Base-by-base conservation (phyloP, 2,329 filamentous ascomycete species). In the Penicillium concentricum region DNA sequence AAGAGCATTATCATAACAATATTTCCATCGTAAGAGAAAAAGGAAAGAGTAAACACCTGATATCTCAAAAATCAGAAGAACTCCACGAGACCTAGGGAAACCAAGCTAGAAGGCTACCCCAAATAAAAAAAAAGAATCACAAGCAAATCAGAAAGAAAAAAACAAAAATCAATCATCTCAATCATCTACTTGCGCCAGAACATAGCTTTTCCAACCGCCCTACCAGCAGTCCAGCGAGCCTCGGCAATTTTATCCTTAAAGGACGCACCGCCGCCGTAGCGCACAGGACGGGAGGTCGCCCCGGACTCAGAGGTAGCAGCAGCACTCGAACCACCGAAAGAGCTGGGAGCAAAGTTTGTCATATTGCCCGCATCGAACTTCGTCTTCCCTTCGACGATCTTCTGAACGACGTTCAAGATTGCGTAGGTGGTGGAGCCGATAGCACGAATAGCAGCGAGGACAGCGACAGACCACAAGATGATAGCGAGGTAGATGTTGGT, bases 401-500 rank as follows among this genome's bases (percentile, higher is more conserved):
- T 88, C 71, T 96, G 93, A 54, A 99, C 78, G 34, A 87, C 79
- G 70, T 95, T 93, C 69, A 97, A 87, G 57, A 97, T 74, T 2
- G 90, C 87, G 77, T 95, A 99, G 0, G 90, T 84, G 0, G 87
- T 87, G 10, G 84, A 88, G 0, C 94, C 94, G 2, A 97, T 73
- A 0, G 91, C 92, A 61, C 94, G 86, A 82, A 99, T 96, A 7
- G 94, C 78, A 1, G 95, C 94, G 26, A 99, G 78, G 0, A 83
- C 82, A 0, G 94, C 94, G 15, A 99, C 94, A 30, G 84, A 81
- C 94, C 94, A 99, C 22, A 99, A 82, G 70, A 99, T 91, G 76
- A 97, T 94, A 35, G 87, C 88, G 42, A 99, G 83, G 74, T 99
- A 99, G 71, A 89, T 86, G 78, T 99, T 99, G 67, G 87, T 83